Percentiles rank a stretch among this genome's conserved stretches.
Evolutionary conservation across 495 filamentous ascomycete genomes (phyloP).

Genomic region (Tuber microsphaerosporum): DNA sequence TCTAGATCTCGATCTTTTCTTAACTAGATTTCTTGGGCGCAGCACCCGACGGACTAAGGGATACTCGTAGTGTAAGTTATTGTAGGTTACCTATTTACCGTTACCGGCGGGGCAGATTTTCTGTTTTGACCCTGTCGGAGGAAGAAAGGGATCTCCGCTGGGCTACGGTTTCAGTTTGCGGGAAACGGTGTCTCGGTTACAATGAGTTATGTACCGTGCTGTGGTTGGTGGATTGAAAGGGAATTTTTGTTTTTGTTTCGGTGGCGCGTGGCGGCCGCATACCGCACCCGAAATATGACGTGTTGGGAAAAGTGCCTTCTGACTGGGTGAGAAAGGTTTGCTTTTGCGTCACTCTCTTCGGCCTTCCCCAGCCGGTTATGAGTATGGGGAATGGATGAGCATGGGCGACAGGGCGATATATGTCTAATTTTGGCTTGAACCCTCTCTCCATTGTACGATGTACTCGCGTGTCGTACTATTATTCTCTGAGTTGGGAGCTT

Average conservation of each 20-base stretch:
- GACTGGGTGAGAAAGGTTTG: background rate
- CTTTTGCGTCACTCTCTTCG: background rate
- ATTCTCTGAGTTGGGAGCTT: too few species aligned
- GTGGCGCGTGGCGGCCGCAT: background rate
- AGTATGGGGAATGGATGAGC: too few species aligned
- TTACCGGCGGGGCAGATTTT: background rate
- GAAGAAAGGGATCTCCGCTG: background rate
- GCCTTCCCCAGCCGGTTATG: background rate
- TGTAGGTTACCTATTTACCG: background rate
- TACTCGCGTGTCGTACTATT: too few species aligned
- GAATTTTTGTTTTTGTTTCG: constrained; percentile 1
- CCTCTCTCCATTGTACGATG: too few species aligned
- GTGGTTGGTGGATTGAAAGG: background rate
- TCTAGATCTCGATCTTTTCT: too few species aligned
- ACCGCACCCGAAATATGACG: constrained; percentile 4
- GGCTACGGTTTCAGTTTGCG: background rate
- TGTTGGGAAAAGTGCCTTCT: background rate
- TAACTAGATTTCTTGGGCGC: too few species aligned
- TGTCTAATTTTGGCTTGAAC: too few species aligned
- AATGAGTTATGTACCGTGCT: too few species aligned
- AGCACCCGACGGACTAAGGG: too few species aligned
- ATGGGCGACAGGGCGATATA: too few species aligned
- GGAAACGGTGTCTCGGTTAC: background rate
- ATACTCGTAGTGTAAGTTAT: background rate
- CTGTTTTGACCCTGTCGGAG: background rate